A percentile compares a stretch with the other conserved stretches of the same genome.
These are phyloP conservation scores for Phoma sp. DNA, from an alignment of 2,329 filamentous ascomycete genomes.

Conservation along the genomic window DNA sequence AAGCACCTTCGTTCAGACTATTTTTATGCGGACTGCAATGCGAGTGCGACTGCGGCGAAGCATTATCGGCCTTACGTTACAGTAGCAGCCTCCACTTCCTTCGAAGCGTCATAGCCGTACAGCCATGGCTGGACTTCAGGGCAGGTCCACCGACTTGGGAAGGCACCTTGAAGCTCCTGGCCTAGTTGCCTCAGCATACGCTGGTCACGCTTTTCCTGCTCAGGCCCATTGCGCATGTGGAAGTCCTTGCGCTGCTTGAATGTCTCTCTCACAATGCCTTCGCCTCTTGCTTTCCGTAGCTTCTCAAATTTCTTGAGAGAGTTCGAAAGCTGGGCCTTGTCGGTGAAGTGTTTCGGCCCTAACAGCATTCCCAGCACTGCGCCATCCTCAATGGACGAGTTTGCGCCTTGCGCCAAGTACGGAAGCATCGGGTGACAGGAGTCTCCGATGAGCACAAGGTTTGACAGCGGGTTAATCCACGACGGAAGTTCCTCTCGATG, in stretches of 20 bases:
- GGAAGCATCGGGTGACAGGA: conserved; percentile 47
- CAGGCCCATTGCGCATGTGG: conserved; percentile 58
- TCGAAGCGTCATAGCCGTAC: conserved; percentile 45
- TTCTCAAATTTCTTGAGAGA: conserved; percentile 56
- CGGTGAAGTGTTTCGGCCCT: conserved; percentile 22
- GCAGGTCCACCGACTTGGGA: conserved; percentile 66
- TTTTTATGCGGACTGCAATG: too few relatives aligned
- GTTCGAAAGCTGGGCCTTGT: conserved; percentile 39
- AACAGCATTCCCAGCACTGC: conserved; percentile 69
- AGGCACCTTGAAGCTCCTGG: conserved; percentile 59
- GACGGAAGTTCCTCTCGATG: conserved; percentile 48
- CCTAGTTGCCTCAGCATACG: conserved; percentile 65
- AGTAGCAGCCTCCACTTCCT: conserved; percentile 37
- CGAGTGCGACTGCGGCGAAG: background rate
- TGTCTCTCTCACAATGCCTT: conserved; percentile 67
- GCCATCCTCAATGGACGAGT: conserved; percentile 72
- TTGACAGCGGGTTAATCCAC: conserved; percentile 56
- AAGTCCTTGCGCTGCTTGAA: conserved; percentile 59
- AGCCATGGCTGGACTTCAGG: conserved; percentile 46
- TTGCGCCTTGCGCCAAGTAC: conserved; percentile 59
- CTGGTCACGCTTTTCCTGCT: conserved; percentile 65
- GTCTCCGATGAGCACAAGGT: conserved; percentile 60
- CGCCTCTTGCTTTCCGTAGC: conserved; percentile 57
- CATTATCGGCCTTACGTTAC: background rate
- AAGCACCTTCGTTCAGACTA: background rate